Evolutionary conservation across 805 yeast species (phyloP).

Genomic region (Pichia gijzeniarum): DNA sequence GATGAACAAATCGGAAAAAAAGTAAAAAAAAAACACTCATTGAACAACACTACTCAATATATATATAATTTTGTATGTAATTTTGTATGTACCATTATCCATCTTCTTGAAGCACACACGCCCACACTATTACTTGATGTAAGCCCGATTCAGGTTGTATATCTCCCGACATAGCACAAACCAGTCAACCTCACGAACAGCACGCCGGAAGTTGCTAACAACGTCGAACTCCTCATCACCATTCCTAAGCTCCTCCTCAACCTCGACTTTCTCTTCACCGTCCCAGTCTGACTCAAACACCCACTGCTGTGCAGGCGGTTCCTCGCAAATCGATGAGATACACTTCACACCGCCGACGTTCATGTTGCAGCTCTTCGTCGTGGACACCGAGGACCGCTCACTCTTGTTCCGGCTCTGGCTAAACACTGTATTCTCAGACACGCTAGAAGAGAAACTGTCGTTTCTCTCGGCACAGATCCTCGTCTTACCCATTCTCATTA

Average conservation of each 20-base stretch:
- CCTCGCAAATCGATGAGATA: slow-evolving; percentile 6
- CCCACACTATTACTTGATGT: slow-evolving; percentile 35
- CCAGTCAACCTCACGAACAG: slow-evolving; percentile 77
- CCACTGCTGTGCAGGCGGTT: background rate
- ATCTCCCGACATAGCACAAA: slow-evolving; percentile 79
- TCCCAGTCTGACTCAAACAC: slow-evolving; percentile 6
- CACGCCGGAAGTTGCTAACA: slow-evolving; percentile 28
- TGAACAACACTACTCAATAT: background rate
- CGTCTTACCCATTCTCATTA: background rate
- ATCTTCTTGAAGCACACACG: no score
- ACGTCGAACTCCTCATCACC: slow-evolving; percentile 20
- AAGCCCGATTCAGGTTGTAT: slow-evolving; percentile 65
- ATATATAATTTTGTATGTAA: no score
- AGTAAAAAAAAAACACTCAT: background rate
- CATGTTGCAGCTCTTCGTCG: slow-evolving; percentile 19
- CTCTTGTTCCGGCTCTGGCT: slow-evolving; percentile 12
- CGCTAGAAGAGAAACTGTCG: slow-evolving; percentile 16
- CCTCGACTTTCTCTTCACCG: slow-evolving; percentile 14
- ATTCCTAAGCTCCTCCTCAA: background rate
- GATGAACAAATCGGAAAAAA: no score
- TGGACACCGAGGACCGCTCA: slow-evolving; percentile 23
- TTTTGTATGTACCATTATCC: no score
- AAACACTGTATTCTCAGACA: slow-evolving; percentile 16
- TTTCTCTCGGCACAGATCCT: background rate
- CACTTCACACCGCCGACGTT: background rate